A percentile compares a stretch with the other conserved stretches of the same genome.
Conservation (phyloP, 2,329 filamentous ascomycete genomes). For the Ramularia endophylla region DNA sequence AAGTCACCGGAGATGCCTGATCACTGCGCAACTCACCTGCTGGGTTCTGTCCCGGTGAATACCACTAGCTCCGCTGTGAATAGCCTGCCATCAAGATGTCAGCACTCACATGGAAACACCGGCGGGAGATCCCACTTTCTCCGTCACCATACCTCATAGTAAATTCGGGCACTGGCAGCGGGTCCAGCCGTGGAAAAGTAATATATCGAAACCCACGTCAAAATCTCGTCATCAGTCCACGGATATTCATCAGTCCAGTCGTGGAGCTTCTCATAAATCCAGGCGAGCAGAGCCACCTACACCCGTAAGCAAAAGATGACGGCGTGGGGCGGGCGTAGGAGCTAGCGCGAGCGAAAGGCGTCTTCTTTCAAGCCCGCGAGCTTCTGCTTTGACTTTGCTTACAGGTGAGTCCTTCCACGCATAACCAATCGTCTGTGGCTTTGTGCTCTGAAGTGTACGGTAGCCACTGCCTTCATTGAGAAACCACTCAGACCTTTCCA, state of each 20-base stretch:
- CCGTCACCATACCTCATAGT: slow-evolving; percentile 58
- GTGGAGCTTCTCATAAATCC: slow-evolving; percentile 75
- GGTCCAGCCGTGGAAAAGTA: slow-evolving; percentile 56
- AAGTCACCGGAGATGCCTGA: too few species aligned
- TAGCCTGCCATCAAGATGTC: background rate
- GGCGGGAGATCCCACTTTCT: slow-evolving; percentile 43
- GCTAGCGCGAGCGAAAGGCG: too few species aligned
- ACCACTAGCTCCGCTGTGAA: background rate
- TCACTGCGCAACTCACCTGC: slow-evolving; percentile 23
- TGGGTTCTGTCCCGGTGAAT: slow-evolving; percentile 39
- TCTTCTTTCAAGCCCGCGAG: too few species aligned
- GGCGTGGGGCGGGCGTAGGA: background rate
- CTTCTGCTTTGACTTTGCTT: background rate
- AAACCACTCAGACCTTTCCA: slow-evolving; percentile 55
- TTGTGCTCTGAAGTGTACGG: slow-evolving; percentile 55
- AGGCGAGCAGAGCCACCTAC: slow-evolving; percentile 55
- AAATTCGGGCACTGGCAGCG: slow-evolving; percentile 61
- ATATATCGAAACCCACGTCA: slow-evolving; percentile 70
- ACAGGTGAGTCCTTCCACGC: slow-evolving; percentile 64
- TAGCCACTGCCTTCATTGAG: slow-evolving; percentile 52
- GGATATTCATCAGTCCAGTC: slow-evolving; percentile 68
- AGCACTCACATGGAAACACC: slow-evolving; percentile 45
- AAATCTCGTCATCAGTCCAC: slow-evolving; percentile 69
- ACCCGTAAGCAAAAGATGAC: background rate
- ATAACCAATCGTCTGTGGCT: slow-evolving; percentile 67